A percentile compares a stretch with the other conserved stretches of the same genome.
Conservation (phyloP, 2,329 filamentous ascomycete genomes). For the Aureobasidium leucospermi region DNA sequence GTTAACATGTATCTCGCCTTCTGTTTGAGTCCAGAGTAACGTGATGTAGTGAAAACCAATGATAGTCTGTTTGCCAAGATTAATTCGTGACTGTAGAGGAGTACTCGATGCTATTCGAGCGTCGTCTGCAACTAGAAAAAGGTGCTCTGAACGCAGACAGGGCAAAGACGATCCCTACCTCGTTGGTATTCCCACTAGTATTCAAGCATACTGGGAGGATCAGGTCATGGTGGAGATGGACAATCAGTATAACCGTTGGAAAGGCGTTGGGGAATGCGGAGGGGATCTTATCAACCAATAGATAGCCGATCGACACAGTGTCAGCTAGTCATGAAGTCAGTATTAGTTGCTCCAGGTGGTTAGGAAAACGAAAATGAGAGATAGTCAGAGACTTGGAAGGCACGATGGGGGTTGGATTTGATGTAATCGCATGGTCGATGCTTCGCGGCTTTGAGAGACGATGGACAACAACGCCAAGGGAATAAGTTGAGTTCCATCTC, state of each 20-base stretch:
- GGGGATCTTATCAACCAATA: not conserved
- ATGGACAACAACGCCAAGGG: too few species aligned
- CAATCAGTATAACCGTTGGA: slow-evolving; percentile 1
- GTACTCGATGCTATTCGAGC: not conserved
- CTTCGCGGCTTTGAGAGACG: too few species aligned
- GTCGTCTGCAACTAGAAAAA: not conserved
- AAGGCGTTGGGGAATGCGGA: not conserved
- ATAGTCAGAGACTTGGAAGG: too few species aligned
- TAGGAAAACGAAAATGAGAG: too few species aligned
- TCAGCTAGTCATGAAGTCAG: not conserved
- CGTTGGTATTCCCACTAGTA: not conserved
- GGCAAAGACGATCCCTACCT: not conserved
- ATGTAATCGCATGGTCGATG: too few species aligned
- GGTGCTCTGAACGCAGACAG: not conserved
- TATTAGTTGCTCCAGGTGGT: too few species aligned
- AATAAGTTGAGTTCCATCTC: too few species aligned
- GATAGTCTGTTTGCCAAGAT: too few species aligned
- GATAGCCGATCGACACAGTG: not conserved
- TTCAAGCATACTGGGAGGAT: not conserved
- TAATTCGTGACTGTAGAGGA: too few species aligned
- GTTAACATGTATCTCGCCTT: too few species aligned
- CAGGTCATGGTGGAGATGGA: slow-evolving; percentile 6
- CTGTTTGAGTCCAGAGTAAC: too few species aligned
- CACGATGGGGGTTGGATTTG: not conserved
- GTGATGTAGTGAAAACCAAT: too few species aligned